Conservation (phyloP, 208 protist species). For the Entamoeba invadens region DNA sequence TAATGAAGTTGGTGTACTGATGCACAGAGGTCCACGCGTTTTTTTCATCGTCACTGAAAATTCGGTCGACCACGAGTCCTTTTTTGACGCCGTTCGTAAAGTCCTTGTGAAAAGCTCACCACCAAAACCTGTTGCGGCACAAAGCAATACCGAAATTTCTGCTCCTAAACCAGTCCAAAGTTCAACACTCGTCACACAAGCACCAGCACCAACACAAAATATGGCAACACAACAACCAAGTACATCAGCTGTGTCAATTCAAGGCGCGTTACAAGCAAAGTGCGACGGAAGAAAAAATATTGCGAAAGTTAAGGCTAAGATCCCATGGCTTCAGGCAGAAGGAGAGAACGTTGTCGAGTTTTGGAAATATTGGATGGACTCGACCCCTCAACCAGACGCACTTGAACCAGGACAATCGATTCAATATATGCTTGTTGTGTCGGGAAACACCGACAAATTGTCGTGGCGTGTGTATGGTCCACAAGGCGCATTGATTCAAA, state of each 20-base stretch:
- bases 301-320: conserved; percentile 1
- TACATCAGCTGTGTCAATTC: background rate
- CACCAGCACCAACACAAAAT: too few relatives aligned
- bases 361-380: conserved; percentile 40
- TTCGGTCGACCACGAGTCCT: background rate
- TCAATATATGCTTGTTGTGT: conserved; percentile 37
- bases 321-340: conserved; percentile 27
- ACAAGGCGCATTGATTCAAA: conserved; percentile 45
- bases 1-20: too few relatives aligned
- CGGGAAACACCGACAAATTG: conserved; percentile 42
- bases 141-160: too few relatives aligned
- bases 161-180: too few relatives aligned
- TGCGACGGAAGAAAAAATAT: background rate
- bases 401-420: conserved; percentile 26
- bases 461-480: conserved; percentile 40
- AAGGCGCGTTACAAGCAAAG: background rate
- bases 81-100: background rate
- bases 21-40: background rate
- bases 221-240: background rate
- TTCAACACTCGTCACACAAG: too few relatives aligned
- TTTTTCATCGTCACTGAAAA: background rate
- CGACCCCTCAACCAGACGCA: conserved; percentile 31
- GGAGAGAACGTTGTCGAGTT: conserved; percentile 43
- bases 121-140: background rate
- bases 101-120: background rate